Conservation (phyloP, 345 rosid species). For the Brassica juncea region DNA sequence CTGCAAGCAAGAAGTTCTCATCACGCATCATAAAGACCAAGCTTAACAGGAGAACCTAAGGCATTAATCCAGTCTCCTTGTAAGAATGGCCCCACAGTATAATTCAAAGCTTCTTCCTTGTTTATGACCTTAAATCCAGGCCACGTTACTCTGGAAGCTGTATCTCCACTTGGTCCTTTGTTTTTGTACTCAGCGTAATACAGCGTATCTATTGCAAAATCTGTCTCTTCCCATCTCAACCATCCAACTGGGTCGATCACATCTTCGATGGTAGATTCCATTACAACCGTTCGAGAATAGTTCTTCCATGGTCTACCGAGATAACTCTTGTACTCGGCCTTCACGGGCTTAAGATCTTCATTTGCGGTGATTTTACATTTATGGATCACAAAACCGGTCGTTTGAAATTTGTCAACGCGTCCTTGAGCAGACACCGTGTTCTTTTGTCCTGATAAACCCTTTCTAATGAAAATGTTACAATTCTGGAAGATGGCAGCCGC, state of each 20-base stretch:
- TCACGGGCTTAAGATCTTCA: constrained; percentile 29
- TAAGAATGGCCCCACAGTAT: constrained; percentile 59
- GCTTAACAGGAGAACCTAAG: constrained; percentile 42
- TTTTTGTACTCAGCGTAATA: constrained; percentile 76
- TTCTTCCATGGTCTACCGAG: constrained; percentile 85
- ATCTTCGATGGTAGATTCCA: constrained; percentile 68
- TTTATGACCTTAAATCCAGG: constrained; percentile 55
- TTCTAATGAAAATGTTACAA: background rate
- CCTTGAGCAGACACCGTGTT: background rate
- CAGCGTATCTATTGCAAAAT: constrained; percentile 51
- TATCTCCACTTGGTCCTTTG: constrained; percentile 57
- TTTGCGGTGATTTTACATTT: background rate
- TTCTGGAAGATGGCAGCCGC: background rate
- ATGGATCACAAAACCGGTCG: background rate
- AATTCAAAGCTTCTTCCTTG: constrained; percentile 54
- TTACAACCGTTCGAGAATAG: constrained; percentile 62
- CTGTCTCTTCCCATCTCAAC: constrained; percentile 55
- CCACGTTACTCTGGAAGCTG: constrained; percentile 67
- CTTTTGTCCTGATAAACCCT: background rate
- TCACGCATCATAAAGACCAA: constrained; percentile 41
- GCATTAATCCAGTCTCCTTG: constrained; percentile 57
- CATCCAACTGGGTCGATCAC: constrained; percentile 73
- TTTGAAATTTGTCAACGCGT: background rate
- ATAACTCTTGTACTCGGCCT: constrained; percentile 51
- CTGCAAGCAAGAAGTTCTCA: constrained; percentile 3